These are phyloP conservation scores for Ustilago vetiveriae DNA, from an alignment of 1,284 basidiomycete species.

Conservation along the genomic window DNA sequence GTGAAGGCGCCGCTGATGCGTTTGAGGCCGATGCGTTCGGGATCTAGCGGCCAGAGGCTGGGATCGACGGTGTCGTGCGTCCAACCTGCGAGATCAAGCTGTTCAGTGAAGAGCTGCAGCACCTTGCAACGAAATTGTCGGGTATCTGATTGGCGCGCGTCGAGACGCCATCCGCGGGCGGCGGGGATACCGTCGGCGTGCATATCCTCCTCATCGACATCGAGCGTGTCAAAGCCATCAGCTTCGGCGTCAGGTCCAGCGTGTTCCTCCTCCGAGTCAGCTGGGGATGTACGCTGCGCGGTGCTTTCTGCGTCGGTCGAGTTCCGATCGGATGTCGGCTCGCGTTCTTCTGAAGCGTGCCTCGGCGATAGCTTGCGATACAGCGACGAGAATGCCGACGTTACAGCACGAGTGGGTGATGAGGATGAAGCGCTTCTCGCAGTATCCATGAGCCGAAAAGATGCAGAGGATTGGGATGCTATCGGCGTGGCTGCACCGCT, in stretches of 20 bases:
- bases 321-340: neutral
- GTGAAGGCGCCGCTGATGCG: slow-evolving; percentile 63
- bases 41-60: slow-evolving; percentile 42
- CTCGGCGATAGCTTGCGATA: slow-evolving; percentile 28
- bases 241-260: slow-evolving; percentile 29
- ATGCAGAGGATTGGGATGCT: slow-evolving; percentile 29
- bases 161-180: slow-evolving; percentile 59
- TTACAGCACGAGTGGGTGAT: slow-evolving; percentile 10
- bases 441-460: slow-evolving; percentile 12
- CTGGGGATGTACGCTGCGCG: slow-evolving; percentile 8
- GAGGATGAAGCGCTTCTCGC: slow-evolving; percentile 8
- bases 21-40: slow-evolving; percentile 46
- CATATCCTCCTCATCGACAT: slow-evolving; percentile 65
- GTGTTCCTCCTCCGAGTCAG: slow-evolving; percentile 24
- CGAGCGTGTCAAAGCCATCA: slow-evolving; percentile 52
- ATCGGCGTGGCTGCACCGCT: slow-evolving; percentile 42
- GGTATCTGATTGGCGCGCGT: slow-evolving; percentile 54
- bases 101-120: slow-evolving; percentile 51
- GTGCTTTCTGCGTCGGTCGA: slow-evolving; percentile 1
- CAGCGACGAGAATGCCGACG: slow-evolving; percentile 19
- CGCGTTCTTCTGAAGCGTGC: slow-evolving; percentile 6
- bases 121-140: slow-evolving; percentile 48
- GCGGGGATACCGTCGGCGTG: slow-evolving; percentile 65
- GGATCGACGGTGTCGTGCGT: slow-evolving; percentile 40
- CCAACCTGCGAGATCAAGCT: slow-evolving; percentile 58